A percentile compares a stretch with the other conserved stretches of the same genome.
These are phyloP conservation scores for Rhinocladiella similis DNA, from an alignment of 2,329 filamentous ascomycete genomes.

Conservation along the genomic window DNA sequence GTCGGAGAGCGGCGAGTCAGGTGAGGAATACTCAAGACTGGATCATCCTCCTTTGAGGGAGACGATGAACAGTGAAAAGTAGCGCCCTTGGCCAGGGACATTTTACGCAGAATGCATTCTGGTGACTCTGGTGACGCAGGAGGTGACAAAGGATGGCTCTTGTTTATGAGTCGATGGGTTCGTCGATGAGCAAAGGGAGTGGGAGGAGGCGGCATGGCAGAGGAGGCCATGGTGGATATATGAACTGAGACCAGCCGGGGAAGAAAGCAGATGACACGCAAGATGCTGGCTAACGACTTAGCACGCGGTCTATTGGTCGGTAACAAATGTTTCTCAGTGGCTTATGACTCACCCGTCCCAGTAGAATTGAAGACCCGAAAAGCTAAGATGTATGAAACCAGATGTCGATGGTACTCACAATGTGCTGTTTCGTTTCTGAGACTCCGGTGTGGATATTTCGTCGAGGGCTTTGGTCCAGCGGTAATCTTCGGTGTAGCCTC, in stretches of 20 bases:
- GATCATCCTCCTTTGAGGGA: slow-evolving; percentile 43
- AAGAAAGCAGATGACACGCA: slow-evolving; percentile 26
- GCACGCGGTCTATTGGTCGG: slow-evolving; percentile 24
- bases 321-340: slow-evolving; percentile 11
- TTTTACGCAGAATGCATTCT: slow-evolving; percentile 39
- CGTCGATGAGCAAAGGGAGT: slow-evolving; percentile 31
- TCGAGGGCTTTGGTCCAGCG: too few species aligned
- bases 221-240: slow-evolving; percentile 27
- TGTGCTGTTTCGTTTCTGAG: neutral
- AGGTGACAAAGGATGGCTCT: slow-evolving; percentile 23
- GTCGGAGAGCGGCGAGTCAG: slow-evolving; percentile 68
- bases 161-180: slow-evolving; percentile 27
- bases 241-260: slow-evolving; percentile 19
- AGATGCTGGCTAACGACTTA: slow-evolving; percentile 20
- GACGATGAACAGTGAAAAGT: slow-evolving; percentile 56
- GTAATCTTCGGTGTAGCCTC: neutral
- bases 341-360: slow-evolving; percentile 25
- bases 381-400: slow-evolving; percentile 12
- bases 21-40: slow-evolving; percentile 44
- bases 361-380: slow-evolving; percentile 18
- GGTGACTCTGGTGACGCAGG: slow-evolving; percentile 29
- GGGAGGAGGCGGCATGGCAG: slow-evolving; percentile 27
- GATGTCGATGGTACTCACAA: slow-evolving; percentile 23
- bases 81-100: slow-evolving; percentile 68
- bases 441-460: neutral